These are phyloP conservation scores for Phytophthora vignae DNA, from an alignment of 352 stramenopile genomes.

Conservation along the genomic window DNA sequence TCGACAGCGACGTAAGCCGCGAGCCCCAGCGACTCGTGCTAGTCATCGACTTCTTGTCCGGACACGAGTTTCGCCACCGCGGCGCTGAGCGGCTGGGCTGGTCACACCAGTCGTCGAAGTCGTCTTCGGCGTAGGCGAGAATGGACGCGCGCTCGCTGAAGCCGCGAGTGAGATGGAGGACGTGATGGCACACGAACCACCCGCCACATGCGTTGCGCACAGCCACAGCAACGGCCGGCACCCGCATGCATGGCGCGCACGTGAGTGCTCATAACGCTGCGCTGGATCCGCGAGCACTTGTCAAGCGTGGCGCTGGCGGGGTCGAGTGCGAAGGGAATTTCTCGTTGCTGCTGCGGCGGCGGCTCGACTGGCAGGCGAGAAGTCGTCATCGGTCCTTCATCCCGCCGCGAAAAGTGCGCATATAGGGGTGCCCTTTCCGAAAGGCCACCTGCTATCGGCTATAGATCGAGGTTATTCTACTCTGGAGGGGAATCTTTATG, in stretches of 20 bases:
- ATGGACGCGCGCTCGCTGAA: conserved; percentile 31
- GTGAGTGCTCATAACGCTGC: conserved; percentile 7
- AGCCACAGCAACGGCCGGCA: conserved; percentile 13
- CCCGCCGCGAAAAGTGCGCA: no score
- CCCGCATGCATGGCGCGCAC: background rate
- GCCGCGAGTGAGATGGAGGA: conserved; percentile 5
- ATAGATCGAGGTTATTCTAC: no score
- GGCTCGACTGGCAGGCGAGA: conserved; percentile 26
- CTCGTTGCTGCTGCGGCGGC: background rate
- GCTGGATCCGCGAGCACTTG: conserved; percentile 7
- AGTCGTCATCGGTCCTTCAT: no score
- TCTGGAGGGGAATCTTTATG: no score
- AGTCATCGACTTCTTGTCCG: conserved; percentile 12
- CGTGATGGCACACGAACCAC: no score
- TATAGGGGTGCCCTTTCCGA: no score
- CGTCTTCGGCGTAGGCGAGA: conserved; percentile 22
- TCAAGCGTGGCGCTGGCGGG: background rate
- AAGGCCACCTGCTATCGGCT: no score
- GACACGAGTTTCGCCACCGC: conserved; percentile 30
- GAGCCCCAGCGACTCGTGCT: conserved; percentile 18
- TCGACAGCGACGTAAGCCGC: conserved; percentile 33
- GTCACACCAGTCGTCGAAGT: conserved; percentile 35
- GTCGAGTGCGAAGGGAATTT: background rate
- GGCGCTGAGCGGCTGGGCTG: conserved; percentile 1
- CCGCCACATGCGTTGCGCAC: conserved; percentile 19